Conservation (phyloP, 2,329 filamentous ascomycete genomes). For the Monosporascus sp. region DNA sequence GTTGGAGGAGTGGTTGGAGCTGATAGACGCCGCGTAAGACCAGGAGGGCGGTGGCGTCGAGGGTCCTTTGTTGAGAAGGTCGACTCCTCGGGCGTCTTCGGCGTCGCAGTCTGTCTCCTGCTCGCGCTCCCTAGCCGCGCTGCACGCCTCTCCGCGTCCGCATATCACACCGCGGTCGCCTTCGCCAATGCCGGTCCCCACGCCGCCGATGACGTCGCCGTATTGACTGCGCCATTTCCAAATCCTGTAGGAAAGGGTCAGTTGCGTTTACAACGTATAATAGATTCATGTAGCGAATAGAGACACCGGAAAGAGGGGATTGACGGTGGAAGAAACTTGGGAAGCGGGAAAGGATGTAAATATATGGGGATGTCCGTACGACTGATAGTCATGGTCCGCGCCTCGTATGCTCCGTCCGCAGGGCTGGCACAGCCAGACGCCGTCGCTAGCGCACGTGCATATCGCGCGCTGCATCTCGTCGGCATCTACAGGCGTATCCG, state of each 20-base stretch:
- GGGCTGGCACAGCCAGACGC: constrained; percentile 79
- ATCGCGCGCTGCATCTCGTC: constrained; percentile 51
- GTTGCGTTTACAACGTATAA: neutral
- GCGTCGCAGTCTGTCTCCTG: constrained; percentile 82
- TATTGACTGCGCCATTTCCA: constrained; percentile 91
- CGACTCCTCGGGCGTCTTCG: constrained; percentile 57
- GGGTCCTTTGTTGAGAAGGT: constrained; percentile 14
- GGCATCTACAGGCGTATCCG: constrained; percentile 44
- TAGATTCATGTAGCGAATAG: neutral
- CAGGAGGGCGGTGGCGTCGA: constrained; percentile 9
- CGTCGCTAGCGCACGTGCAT: constrained; percentile 48
- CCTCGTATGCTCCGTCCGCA: constrained; percentile 69
- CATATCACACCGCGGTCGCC: constrained; percentile 85
- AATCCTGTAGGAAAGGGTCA: constrained; percentile 41
- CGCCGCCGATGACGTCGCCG: constrained; percentile 69
- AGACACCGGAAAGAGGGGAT: neutral
- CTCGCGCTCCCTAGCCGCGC: constrained; percentile 71
- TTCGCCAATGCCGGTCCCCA: constrained; percentile 83
- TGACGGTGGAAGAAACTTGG: neutral
- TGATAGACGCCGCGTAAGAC: constrained; percentile 8
- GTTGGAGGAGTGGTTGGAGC: constrained; percentile 9
- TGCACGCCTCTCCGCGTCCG: constrained; percentile 69
- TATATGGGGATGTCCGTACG: constrained; percentile 34
- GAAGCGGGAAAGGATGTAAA: neutral
- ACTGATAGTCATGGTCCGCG: constrained; percentile 53